Percentiles rank a stretch among this genome's conserved stretches.
phyloP scores from a whole-genome alignment of 176 grass and related monocot genomes.

The Musa beccarii region DNA sequence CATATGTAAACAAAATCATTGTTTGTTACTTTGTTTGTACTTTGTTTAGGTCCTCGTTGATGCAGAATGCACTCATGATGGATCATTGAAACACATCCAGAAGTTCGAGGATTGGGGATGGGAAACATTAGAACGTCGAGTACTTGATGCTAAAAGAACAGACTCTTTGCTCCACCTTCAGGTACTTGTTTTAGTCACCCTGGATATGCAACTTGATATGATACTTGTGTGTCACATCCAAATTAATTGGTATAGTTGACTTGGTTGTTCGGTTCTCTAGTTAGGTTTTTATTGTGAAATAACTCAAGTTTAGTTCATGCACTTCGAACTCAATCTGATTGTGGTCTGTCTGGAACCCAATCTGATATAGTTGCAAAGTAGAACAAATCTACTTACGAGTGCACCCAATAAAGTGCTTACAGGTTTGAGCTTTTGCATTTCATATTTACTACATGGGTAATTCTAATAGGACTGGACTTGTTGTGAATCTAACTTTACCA shows the following conservation, averaged over 20 bases:
- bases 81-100: slow-evolving; percentile 89
- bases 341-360: neutral
- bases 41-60: slow-evolving; percentile 73
- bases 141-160: slow-evolving; percentile 90
- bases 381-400: neutral
- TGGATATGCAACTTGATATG: neutral
- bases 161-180: slow-evolving; percentile 78
- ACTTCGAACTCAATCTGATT: neutral
- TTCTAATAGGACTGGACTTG: no score
- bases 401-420: neutral
- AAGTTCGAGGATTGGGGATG: slow-evolving; percentile 96
- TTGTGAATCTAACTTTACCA: neutral
- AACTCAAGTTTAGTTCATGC: no score
- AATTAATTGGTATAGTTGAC: slow-evolving; percentile 1
- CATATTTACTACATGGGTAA: neutral
- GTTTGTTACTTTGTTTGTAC: slow-evolving; percentile 11
- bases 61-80: slow-evolving; percentile 98
- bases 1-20: neutral
- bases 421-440: neutral
- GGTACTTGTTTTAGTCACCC: slow-evolving; percentile 26
- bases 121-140: slow-evolving; percentile 78
- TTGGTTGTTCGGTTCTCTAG: neutral
- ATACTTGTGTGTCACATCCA: neutral
- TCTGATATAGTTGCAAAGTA: neutral
- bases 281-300: neutral